These are phyloP conservation scores for Morella rubra DNA, from an alignment of 306 rosid genomes.

Conservation along the genomic window DNA sequence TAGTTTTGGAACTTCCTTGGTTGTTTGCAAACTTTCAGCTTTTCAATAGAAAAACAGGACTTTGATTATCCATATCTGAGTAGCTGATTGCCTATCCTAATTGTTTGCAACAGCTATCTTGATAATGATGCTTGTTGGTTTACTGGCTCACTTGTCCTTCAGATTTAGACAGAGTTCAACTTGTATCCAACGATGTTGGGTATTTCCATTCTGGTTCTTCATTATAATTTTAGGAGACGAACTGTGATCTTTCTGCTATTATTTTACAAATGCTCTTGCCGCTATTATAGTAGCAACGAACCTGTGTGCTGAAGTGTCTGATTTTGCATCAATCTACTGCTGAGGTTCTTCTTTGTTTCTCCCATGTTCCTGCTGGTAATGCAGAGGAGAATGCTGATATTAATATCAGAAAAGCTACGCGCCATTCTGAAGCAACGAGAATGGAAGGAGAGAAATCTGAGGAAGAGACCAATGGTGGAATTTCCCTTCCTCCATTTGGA, in stretches of 20 bases:
- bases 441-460: conserved; percentile 13
- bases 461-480: conserved; percentile 10
- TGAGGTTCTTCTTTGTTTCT: conserved; percentile 1
- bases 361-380: conserved; percentile 29
- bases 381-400: conserved; percentile 25
- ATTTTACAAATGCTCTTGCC: background rate
- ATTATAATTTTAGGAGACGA: background rate
- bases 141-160: background rate
- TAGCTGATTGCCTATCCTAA: too few species aligned
- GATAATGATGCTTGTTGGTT: background rate
- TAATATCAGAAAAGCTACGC: conserved; percentile 17
- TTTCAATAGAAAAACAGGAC: background rate
- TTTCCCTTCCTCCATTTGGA: conserved; percentile 61
- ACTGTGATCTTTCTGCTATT: background rate
- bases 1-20: background rate
- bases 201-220: background rate
- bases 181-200: background rate
- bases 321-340: background rate
- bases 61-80: too few species aligned
- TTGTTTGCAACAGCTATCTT: background rate
- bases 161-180: background rate
- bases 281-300: background rate
- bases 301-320: background rate
- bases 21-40: background rate
- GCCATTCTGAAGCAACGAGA: conserved; percentile 15